Base-by-base conservation (phyloP, 2,329 filamentous ascomycete genomes). In the Fusarium pininemorale region DNA sequence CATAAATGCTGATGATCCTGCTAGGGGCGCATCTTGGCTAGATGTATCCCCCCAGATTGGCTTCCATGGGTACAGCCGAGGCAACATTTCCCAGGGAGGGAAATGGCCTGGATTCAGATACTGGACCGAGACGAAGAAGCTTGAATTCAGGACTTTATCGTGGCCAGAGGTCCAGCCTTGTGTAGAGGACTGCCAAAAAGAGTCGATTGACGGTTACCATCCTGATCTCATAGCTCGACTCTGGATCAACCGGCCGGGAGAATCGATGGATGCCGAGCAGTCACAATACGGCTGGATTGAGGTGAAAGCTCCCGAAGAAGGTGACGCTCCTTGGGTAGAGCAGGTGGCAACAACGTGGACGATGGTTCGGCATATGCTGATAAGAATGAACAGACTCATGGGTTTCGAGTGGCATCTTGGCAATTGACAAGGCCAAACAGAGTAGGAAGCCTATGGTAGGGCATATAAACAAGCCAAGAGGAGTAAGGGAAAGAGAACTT, bases 381-480 rank as follows among this genome's bases (percentile, higher is more conserved):
- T 16, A n/a, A 26, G 18, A 53, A 3, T 3, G 18, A 11, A 26
- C 10, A 24, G 6, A 7, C 2, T 6, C 22, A 26, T 26, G 10
- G 5, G 2, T 22, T 2, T 53, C 5, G 32, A 53, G 4, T 38
- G 50, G 50, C 18, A 6, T 8, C 2, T 16, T 22, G 28, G 9
- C 3, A 28, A 22, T 37, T 0, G 9, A 18, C 13, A 5, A 54
- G n/a, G 20, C 6, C 1, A 4, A 20, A 16, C 2, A 13, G 8
- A 37, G 22, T 12, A 12, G 4, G 6, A 15, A 53, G 6, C 7
- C 18, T 26, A 5, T 13, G 10, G 13, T 53, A 10, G 7, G 20
- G 6, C 2, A 26, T 9, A 14, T 9, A 37, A 1, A 37, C 2
- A 4, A 6, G n/a, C 0, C 15, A 26, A 2, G n/a, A 11, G n/a